Percentiles rank a stretch among this genome's conserved stretches.
Evolutionary conservation across 164 flowering plant genomes (phyloP).

Genomic region (Kalanchoe fedtschenkoi): DNA sequence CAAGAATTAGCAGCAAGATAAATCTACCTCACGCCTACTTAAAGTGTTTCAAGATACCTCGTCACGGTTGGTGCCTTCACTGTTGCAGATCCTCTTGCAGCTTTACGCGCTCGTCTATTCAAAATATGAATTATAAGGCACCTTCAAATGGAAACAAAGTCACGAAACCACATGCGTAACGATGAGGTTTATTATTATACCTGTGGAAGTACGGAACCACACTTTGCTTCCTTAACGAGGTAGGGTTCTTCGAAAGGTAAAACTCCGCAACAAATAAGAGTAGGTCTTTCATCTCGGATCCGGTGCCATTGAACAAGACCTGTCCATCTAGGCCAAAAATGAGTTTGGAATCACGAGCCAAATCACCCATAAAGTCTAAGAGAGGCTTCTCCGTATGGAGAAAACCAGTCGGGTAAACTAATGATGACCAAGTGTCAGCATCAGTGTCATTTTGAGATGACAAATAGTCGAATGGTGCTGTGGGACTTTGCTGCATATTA

Average conservation of each 20-base stretch:
- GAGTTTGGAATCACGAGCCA: constrained; percentile 27
- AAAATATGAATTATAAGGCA: background rate
- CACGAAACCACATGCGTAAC: background rate
- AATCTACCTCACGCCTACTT: background rate
- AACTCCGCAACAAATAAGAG: constrained; percentile 50
- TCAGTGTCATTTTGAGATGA: constrained; percentile 20
- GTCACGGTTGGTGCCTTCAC: background rate
- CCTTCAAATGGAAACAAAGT: background rate
- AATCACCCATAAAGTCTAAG: constrained; percentile 34
- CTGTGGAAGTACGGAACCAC: constrained; percentile 55
- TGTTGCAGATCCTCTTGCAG: background rate
- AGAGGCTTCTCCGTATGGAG: constrained; percentile 23
- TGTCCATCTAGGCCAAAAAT: constrained; percentile 31
- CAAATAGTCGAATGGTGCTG: constrained; percentile 19
- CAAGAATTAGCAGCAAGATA: background rate
- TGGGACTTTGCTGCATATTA: constrained; percentile 11
- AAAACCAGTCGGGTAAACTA: constrained; percentile 8
- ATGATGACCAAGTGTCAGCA: background rate
- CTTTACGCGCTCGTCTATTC: background rate
- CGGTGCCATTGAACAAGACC: constrained; percentile 26
- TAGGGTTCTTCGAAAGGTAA: constrained; percentile 30
- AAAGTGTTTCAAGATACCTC: background rate
- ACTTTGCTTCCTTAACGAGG: constrained; percentile 23
- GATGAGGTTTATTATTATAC: constrained; percentile 17
- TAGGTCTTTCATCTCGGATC: constrained; percentile 48